Evolutionary conservation across 495 filamentous ascomycete genomes (phyloP).

Genomic region (Ramalina peruviana): DNA sequence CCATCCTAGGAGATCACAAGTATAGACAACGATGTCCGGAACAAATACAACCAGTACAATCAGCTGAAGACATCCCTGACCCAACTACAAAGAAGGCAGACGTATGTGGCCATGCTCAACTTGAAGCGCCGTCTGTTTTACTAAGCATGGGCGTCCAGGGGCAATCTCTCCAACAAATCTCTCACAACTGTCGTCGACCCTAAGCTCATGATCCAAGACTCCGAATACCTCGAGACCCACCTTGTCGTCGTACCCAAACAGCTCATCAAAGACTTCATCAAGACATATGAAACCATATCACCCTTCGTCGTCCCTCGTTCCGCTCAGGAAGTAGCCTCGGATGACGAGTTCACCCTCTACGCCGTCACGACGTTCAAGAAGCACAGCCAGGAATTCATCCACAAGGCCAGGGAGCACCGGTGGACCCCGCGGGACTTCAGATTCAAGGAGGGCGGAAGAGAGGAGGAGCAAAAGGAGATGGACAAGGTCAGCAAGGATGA

Average conservation of each 20-base stretch:
- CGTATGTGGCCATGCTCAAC: constrained; percentile 32
- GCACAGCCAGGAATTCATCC: constrained; percentile 66
- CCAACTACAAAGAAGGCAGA: constrained; percentile 72
- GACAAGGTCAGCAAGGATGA: constrained; percentile 67
- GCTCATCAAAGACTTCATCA: constrained; percentile 71
- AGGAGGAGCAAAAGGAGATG: constrained; percentile 75
- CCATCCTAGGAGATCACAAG: constrained; percentile 61
- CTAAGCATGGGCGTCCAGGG: constrained; percentile 35
- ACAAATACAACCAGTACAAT: constrained; percentile 87
- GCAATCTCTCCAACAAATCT: constrained; percentile 87
- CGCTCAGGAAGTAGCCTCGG: constrained; percentile 56
- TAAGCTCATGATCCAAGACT: constrained; percentile 63
- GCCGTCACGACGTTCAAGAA: constrained; percentile 92
- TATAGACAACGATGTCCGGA: constrained; percentile 87
- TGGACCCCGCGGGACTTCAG: constrained; percentile 93
- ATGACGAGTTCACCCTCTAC: constrained; percentile 78
- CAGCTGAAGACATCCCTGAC: constrained; percentile 68
- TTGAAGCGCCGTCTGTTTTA: background rate
- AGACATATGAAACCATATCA: constrained; percentile 73
- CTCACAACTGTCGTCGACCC: constrained; percentile 79
- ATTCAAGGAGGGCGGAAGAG: constrained; percentile 76
- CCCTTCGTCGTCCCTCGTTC: constrained; percentile 86
- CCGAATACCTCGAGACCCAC: constrained; percentile 93
- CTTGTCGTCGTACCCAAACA: constrained; percentile 72
- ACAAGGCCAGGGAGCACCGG: constrained; percentile 76